These are phyloP conservation scores for Allium sativum DNA, from an alignment of 106 monocot species.

Conservation along the genomic window DNA sequence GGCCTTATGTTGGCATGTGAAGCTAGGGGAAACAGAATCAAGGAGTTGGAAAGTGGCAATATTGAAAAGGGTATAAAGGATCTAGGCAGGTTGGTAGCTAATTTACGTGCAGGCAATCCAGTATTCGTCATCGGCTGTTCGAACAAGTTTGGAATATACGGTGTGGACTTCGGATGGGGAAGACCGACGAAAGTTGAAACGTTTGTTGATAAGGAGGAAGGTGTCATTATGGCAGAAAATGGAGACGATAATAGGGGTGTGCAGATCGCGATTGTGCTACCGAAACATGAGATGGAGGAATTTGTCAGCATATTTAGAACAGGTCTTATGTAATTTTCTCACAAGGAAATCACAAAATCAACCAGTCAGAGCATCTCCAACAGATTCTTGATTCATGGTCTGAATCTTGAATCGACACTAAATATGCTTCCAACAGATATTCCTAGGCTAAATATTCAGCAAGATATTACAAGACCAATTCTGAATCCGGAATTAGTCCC, in stretches of 20 bases:
- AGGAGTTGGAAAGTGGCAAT: not conserved
- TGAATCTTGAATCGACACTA: too few relatives aligned
- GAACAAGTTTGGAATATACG: constrained; percentile 27
- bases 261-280: constrained; percentile 4
- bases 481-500: too few relatives aligned
- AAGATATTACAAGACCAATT: too few relatives aligned
- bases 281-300: not conserved
- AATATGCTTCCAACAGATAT: too few relatives aligned
- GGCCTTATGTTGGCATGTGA: not conserved
- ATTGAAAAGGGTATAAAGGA: not conserved
- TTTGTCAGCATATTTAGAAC: not conserved
- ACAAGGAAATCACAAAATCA: too few relatives aligned
- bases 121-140: constrained; percentile 19
- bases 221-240: constrained; percentile 8
- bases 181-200: constrained; percentile 31
- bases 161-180: constrained; percentile 36
- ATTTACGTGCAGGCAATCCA: not conserved
- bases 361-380: too few relatives aligned
- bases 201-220: constrained; percentile 6
- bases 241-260: not conserved
- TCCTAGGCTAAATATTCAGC: too few relatives aligned
- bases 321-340: too few relatives aligned
- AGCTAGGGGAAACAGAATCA: not conserved
- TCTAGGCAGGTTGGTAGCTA: not conserved
- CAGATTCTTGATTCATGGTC: too few relatives aligned